Evolutionary conservation across 805 yeast genomes (phyloP).

Genomic region (Yueomyces sinensis): DNA sequence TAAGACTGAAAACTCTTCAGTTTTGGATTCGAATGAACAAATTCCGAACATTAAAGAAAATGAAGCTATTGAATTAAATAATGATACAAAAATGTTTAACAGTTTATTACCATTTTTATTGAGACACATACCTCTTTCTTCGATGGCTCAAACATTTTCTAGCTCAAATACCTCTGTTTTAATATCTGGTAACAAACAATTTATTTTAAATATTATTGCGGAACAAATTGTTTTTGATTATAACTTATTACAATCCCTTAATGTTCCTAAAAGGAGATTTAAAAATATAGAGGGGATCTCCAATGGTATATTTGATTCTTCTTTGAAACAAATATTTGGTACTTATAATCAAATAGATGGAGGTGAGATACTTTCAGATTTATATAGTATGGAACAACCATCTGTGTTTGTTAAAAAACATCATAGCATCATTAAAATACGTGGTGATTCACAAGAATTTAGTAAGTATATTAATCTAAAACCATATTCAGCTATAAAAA

Average conservation of each 20-base stretch:
- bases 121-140: slow-evolving; percentile 46
- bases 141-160: slow-evolving; percentile 43
- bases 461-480: slow-evolving; percentile 49
- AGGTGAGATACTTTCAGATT: slow-evolving; percentile 13
- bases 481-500: slow-evolving; percentile 37
- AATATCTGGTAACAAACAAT: slow-evolving; percentile 6
- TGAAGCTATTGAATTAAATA: neutral
- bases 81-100: neutral
- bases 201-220: slow-evolving; percentile 16
- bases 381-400: slow-evolving; percentile 16
- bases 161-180: slow-evolving; percentile 12
- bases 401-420: slow-evolving; percentile 20
- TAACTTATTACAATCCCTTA: slow-evolving; percentile 36
- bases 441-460: slow-evolving; percentile 36
- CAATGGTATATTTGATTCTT: slow-evolving; percentile 12
- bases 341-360: slow-evolving; percentile 17
- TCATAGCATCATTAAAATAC: slow-evolving; percentile 26
- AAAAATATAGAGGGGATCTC: slow-evolving; percentile 9
- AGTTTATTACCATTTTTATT: slow-evolving; percentile 44
- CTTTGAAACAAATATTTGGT: slow-evolving; percentile 12
- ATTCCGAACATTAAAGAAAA: neutral
- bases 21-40: neutral
- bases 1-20: neutral
- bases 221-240: slow-evolving; percentile 25
- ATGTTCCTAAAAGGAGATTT: slow-evolving; percentile 43